A percentile compares a stretch with the other conserved stretches of the same genome.
These are phyloP conservation scores for Anthoceros angustus DNA, from an alignment of 225 moss, liverwort and hornwort species.

Conservation along the genomic window DNA sequence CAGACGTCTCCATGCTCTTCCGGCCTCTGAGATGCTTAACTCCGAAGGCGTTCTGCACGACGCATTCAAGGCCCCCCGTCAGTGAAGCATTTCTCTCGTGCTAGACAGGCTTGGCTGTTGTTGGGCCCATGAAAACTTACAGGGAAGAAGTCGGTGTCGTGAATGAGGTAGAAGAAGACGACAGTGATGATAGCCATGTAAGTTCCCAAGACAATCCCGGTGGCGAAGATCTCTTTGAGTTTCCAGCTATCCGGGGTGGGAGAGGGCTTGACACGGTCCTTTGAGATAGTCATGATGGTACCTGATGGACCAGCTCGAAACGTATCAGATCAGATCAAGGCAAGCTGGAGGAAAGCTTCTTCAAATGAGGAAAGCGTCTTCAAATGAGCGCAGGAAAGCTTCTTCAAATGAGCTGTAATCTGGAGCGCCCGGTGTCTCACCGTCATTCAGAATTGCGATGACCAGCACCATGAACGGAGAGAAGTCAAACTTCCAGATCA, in stretches of 20 bases:
- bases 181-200: neutral
- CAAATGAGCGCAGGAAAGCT: too few species aligned
- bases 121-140: neutral
- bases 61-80: too few species aligned
- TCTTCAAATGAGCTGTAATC: neutral
- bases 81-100: too few species aligned
- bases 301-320: neutral
- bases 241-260: neutral
- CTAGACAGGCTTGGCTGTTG: too few species aligned
- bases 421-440: neutral
- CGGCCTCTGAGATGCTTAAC: neutral
- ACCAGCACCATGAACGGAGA: neutral
- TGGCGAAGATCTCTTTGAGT: slow-evolving; percentile 1
- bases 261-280: neutral
- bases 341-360: neutral
- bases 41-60: neutral
- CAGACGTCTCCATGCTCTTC: slow-evolving; percentile 3
- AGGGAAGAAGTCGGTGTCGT: neutral
- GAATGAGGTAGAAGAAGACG: slow-evolving; percentile 1
- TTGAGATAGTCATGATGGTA: slow-evolving; percentile 1
- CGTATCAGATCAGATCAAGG: neutral
- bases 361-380: neutral
- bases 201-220: neutral
- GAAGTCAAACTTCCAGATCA: slow-evolving; percentile 3
- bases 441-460: neutral